These are phyloP conservation scores for Boletus rubropictus DNA, from an alignment of 768 basidiomycete species.

Conservation along the genomic window DNA sequence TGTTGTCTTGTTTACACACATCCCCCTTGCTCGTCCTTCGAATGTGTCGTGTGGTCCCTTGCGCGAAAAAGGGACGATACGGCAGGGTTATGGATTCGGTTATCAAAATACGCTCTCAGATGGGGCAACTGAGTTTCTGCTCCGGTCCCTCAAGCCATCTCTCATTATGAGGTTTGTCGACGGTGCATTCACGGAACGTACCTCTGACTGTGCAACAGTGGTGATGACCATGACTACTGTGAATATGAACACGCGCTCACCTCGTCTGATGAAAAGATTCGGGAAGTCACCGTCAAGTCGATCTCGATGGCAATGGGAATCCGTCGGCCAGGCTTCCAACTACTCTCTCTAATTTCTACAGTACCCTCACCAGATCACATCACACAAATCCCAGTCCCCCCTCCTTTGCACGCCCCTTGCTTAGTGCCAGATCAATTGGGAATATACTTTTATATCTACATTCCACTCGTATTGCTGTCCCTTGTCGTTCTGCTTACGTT, in stretches of 20 bases:
- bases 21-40: slow-evolving; percentile 77
- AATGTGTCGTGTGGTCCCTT: slow-evolving; percentile 67
- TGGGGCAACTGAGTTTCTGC: slow-evolving; percentile 58
- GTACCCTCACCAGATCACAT: slow-evolving; percentile 23
- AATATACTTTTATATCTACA: slow-evolving; percentile 70
- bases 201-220: slow-evolving; percentile 40
- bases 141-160: slow-evolving; percentile 57
- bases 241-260: slow-evolving; percentile 53
- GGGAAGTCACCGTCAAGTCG: slow-evolving; percentile 84
- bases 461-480: slow-evolving; percentile 61
- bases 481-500: slow-evolving; percentile 39
- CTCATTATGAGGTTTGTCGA: slow-evolving; percentile 65
- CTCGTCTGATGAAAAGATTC: slow-evolving; percentile 30
- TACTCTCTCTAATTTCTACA: slow-evolving; percentile 65
- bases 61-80: slow-evolving; percentile 70
- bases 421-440: slow-evolving; percentile 78
- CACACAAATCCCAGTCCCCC: slow-evolving; percentile 27
- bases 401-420: slow-evolving; percentile 58
- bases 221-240: slow-evolving; percentile 96
- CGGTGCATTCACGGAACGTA: neutral
- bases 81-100: slow-evolving; percentile 67
- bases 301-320: slow-evolving; percentile 90
- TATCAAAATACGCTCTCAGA: slow-evolving; percentile 82
- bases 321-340: slow-evolving; percentile 78
- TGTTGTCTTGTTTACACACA: slow-evolving; percentile 76